phyloP scores from a whole-genome alignment of 805 yeast genomes.

The Zygotorulaspora chibaensis region DNA sequence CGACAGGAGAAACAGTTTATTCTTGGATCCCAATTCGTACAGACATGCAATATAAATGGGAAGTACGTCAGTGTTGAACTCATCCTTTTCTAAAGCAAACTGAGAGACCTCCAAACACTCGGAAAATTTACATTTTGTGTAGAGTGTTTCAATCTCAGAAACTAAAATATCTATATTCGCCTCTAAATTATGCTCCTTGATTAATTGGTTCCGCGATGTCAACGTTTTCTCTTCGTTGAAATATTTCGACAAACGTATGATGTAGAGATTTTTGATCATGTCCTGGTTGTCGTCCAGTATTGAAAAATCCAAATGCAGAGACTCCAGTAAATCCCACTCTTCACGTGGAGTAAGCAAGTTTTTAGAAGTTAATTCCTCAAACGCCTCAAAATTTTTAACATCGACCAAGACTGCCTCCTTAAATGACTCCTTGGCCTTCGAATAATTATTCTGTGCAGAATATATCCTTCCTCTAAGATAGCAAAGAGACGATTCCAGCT shows the following conservation, averaged over 20 bases:
- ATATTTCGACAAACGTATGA: constrained; percentile 71
- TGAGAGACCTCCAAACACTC: constrained; percentile 76
- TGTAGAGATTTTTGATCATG: constrained; percentile 69
- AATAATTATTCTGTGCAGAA: constrained; percentile 77
- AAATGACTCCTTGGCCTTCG: constrained; percentile 79
- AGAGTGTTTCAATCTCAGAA: constrained; percentile 64
- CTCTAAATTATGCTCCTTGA: constrained; percentile 66
- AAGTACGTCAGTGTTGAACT: constrained; percentile 62
- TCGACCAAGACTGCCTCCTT: constrained; percentile 84
- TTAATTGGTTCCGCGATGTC: constrained; percentile 62
- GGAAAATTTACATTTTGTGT: constrained; percentile 72
- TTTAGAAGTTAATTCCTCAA: constrained; percentile 67
- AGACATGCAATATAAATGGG: constrained; percentile 81
- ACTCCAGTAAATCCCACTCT: constrained; percentile 73
- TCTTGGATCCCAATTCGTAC: constrained; percentile 77
- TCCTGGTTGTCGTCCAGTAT: constrained; percentile 78
- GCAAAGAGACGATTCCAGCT: constrained; percentile 82
- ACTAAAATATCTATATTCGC: constrained; percentile 66
- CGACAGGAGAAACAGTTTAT: constrained; percentile 72
- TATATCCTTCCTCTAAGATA: constrained; percentile 79
- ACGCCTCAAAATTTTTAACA: constrained; percentile 90
- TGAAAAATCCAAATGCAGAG: constrained; percentile 57
- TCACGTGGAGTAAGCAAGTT: constrained; percentile 77
- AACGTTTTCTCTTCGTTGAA: constrained; percentile 52
- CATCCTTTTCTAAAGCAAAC: constrained; percentile 48